These are phyloP conservation scores for Mycena sp. DNA, from an alignment of 1,284 basidiomycete genomes.

Conservation along the genomic window DNA sequence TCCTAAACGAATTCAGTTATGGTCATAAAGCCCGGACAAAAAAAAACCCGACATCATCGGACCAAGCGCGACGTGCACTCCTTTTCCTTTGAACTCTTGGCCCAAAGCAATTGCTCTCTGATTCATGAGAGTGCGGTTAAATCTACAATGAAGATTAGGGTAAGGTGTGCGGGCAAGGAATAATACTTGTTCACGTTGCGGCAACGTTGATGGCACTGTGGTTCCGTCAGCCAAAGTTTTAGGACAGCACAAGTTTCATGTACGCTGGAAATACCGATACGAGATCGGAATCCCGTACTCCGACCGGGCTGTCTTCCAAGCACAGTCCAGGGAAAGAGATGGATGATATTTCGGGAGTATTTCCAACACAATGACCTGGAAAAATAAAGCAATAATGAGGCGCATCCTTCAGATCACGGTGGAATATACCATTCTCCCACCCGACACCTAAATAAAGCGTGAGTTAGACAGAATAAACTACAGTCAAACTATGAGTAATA, in stretches of 20 bases:
- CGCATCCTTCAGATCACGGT: too few relatives aligned
- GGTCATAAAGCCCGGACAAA: background rate
- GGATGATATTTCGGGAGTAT: constrained; percentile 67
- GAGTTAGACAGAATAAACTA: too few relatives aligned
- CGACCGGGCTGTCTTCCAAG: constrained; percentile 69
- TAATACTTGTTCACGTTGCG: constrained; percentile 58
- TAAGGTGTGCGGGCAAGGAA: background rate
- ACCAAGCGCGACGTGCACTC: constrained; percentile 71
- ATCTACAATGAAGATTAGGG: constrained; percentile 30
- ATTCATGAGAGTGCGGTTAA: constrained; percentile 61
- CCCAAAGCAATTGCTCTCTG: constrained; percentile 77
- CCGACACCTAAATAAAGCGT: constrained; percentile 57
- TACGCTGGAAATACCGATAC: constrained; percentile 78
- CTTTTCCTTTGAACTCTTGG: constrained; percentile 78
- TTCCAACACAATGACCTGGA: constrained; percentile 73
- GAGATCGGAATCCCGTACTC: constrained; percentile 69
- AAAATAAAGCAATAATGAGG: too few relatives aligned
- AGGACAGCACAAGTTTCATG: constrained; percentile 25
- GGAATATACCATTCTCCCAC: constrained; percentile 51
- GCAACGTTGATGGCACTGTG: constrained; percentile 76
- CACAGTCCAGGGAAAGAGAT: constrained; percentile 78
- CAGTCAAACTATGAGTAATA: too few relatives aligned
- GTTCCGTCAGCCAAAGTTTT: background rate
- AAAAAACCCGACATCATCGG: constrained; percentile 54
- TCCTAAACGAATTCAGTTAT: constrained; percentile 47